These are phyloP conservation scores for Tricholoma hemisulphureum DNA, from an alignment of 768 basidiomycete species.

Conservation along the genomic window DNA sequence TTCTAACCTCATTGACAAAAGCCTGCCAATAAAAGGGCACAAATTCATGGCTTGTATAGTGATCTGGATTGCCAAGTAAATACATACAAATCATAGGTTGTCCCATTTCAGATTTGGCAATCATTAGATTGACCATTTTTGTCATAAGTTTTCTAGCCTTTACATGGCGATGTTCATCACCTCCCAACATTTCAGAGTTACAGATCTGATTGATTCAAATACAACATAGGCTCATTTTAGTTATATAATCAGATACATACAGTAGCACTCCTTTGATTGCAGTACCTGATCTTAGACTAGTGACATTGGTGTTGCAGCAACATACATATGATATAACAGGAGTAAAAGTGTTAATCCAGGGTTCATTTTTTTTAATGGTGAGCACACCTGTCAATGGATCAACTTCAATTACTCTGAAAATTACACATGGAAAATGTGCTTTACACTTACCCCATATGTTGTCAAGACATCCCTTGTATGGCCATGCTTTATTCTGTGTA, in stretches of 20 bases:
- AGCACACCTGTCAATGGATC: too few species aligned
- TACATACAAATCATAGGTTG: constrained; percentile 36
- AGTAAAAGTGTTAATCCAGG: too few species aligned
- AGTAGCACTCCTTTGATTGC: too few species aligned
- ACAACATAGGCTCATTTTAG: constrained; percentile 39
- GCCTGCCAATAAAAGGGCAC: constrained; percentile 30
- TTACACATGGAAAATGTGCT: too few species aligned
- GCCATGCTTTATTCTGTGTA: too few species aligned
- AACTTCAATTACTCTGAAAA: too few species aligned
- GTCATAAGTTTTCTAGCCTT: constrained; percentile 31
- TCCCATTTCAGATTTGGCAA: constrained; percentile 28
- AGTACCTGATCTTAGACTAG: too few species aligned
- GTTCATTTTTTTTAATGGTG: too few species aligned
- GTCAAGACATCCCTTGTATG: too few species aligned
- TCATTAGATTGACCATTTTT: constrained; percentile 34
- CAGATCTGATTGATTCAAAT: constrained; percentile 29
- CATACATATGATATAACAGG: too few species aligned
- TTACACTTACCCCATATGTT: too few species aligned
- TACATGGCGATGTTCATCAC: constrained; percentile 9
- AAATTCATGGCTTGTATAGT: constrained; percentile 38
- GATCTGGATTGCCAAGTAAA: constrained; percentile 34
- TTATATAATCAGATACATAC: constrained; percentile 42
- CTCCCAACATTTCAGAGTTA: constrained; percentile 23
- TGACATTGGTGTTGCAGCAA: too few species aligned
- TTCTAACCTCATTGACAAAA: constrained; percentile 25